A percentile compares a stretch with the other conserved stretches of the same genome.
phyloP scores from a whole-genome alignment of 176 grass and related monocot genomes.

The Calamus simplicifolius region DNA sequence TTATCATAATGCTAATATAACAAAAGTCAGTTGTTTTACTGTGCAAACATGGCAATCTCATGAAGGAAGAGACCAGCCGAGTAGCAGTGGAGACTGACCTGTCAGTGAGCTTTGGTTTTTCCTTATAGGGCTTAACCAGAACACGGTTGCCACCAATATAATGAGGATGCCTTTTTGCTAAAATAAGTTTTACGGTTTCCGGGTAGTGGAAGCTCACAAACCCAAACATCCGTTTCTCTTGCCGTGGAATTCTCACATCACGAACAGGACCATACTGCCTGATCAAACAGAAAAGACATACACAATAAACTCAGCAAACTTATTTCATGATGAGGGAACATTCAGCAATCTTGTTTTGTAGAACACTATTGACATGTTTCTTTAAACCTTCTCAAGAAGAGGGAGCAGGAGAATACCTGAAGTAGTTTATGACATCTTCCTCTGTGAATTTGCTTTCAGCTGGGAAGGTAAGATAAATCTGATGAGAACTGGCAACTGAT shows the following conservation, averaged over 20 bases:
- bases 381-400: not conserved
- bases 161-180: conserved; percentile 60
- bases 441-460: conserved; percentile 69
- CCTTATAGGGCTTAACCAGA: conserved; percentile 73
- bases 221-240: conserved; percentile 86
- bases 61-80: no score
- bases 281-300: not conserved
- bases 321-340: no score
- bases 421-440: conserved; percentile 69
- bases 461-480: conserved; percentile 93
- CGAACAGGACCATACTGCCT: conserved; percentile 63
- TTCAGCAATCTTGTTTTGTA: no score
- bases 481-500: conserved; percentile 39
- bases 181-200: conserved; percentile 52
- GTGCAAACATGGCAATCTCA: no score
- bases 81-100: conserved; percentile 26
- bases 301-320: not conserved
- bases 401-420: conserved; percentile 25
- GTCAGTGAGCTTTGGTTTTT: conserved; percentile 59
- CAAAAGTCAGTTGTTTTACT: not conserved
- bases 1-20: not conserved
- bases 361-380: no score
- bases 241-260: conserved; percentile 80
- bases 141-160: conserved; percentile 65
- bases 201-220: conserved; percentile 76